These are phyloP conservation scores for Fusarium mexicanum DNA, from an alignment of 2,329 filamentous ascomycete species.

Conservation along the genomic window DNA sequence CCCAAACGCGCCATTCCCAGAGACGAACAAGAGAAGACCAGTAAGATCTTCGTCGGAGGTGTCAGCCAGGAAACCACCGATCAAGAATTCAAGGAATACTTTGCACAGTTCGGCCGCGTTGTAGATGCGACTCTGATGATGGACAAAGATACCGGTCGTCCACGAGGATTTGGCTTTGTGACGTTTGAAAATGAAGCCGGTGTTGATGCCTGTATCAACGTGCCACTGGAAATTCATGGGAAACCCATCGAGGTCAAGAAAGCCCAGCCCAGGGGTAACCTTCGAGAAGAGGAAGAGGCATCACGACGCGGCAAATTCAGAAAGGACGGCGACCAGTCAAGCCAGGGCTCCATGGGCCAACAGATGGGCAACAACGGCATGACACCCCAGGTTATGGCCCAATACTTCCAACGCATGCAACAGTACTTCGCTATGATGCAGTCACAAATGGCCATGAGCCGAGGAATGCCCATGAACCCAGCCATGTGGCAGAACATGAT, in stretches of 20 bases:
- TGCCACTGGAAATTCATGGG: slow-evolving; percentile 89
- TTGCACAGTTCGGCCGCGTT: slow-evolving; percentile 94
- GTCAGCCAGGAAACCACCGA: slow-evolving; percentile 98
- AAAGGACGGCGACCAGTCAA: slow-evolving; percentile 60
- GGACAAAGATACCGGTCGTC: slow-evolving; percentile 98
- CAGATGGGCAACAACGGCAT: slow-evolving; percentile 70
- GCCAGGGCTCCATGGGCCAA: slow-evolving; percentile 52
- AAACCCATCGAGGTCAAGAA: slow-evolving; percentile 99
- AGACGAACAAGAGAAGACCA: slow-evolving; percentile 97
- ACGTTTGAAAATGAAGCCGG: slow-evolving; percentile 97
- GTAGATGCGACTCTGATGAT: slow-evolving; percentile 99
- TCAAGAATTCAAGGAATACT: slow-evolving; percentile 95
- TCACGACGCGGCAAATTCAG: slow-evolving; percentile 69
- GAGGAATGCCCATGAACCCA: slow-evolving; percentile 77
- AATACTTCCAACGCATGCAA: slow-evolving; percentile 99
- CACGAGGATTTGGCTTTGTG: slow-evolving; percentile 95
- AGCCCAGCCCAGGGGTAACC: slow-evolving; percentile 92
- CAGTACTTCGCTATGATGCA: slow-evolving; percentile 97
- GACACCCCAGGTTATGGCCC: slow-evolving; percentile 97
- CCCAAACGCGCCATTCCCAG: slow-evolving; percentile 96
- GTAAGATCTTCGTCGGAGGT: slow-evolving; percentile 98
- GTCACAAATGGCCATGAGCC: slow-evolving; percentile 88
- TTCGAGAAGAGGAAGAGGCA: slow-evolving; percentile 89
- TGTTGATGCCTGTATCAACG: slow-evolving; percentile 88
- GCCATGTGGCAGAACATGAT: slow-evolving; percentile 80